Evolutionary conservation across 2,329 filamentous ascomycete species (phyloP), one percentile per base, ranked within the genome.

Genomic region (Botrytis hyacinthi): DNA sequence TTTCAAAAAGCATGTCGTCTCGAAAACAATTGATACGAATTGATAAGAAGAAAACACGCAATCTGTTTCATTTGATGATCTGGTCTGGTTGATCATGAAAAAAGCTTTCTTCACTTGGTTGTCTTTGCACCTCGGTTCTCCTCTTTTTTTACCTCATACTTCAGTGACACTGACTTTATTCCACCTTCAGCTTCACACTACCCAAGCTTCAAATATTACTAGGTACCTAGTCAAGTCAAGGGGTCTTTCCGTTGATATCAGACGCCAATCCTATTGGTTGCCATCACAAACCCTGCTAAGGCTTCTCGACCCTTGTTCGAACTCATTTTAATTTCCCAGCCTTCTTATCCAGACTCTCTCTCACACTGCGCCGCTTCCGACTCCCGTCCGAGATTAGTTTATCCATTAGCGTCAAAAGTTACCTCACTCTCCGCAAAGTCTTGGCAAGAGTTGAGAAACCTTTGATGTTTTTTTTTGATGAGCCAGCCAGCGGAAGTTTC

Each of bases 91-190:
- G 51, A 54, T 54, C 26, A 16, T n/a, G 29, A 12, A 48, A 61
- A 29, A 46, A 65, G 42, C 62, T 46, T 46, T 32, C n/a, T 22
- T 46, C 29, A 46, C 22, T 48, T 54, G 48, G 1, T n/a, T 54
- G n/a, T 54, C 51, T 54, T 37, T 32, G 22, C 63, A 63, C 61
- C 61, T 63, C 61, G 61, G 61, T 63, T 29, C 61, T 63, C 37
- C 16, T 42, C 61, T 42, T 62, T 9, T n/a, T 16, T n/a, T 26
- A 7, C 32, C 26, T 61, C 59, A 61, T 22, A 14, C 32, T 60
- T 59, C 29, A 18, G 14, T 32, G 26, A 57, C 51, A 57, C n/a
- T 57, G 12, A n/a, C n/a, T 54, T 54, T n/a, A n/a, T 16, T 35
- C 10, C 32, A 59, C n/a, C 14, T 32, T 61, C 59, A 40, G 29